A percentile compares a stretch with the other conserved stretches of the same genome.
Conservation (phyloP, 306 rosid species). For the Cyclanthera cordifolia region DNA sequence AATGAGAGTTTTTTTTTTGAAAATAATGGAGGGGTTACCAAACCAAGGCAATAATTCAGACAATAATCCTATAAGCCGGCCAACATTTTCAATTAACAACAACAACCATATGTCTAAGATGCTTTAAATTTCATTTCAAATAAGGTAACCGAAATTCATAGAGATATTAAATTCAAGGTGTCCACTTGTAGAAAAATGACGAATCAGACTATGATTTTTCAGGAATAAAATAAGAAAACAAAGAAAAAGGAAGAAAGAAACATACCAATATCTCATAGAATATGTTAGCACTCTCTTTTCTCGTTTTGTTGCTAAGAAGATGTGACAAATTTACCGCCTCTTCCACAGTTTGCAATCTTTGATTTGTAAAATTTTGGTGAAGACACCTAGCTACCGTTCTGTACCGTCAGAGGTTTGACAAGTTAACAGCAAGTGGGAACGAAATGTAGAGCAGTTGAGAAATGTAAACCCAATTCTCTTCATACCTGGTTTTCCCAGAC, state of each 20-base stretch:
- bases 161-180: not conserved
- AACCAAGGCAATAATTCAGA: not conserved
- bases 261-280: constrained; percentile 83
- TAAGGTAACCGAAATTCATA: not conserved
- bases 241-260: constrained; percentile 8
- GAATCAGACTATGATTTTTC: not conserved
- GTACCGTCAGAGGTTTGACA: constrained; percentile 19
- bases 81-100: not conserved
- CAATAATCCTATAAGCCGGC: not conserved
- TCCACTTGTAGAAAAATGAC: not conserved
- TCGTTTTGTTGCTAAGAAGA: constrained; percentile 26
- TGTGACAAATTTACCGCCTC: constrained; percentile 35
- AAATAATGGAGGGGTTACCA: not conserved
- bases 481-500: constrained; percentile 65
- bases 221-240: not conserved
- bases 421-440: constrained; percentile 5
- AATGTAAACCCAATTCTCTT: constrained; percentile 12
- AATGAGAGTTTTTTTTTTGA: not conserved
- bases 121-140: not conserved
- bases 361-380: constrained; percentile 27
- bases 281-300: constrained; percentile 57
- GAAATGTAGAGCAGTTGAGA: not conserved
- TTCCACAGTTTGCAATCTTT: constrained; percentile 18
- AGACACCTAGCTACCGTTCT: constrained; percentile 52
- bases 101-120: not conserved